Evolutionary conservation across 768 basidiomycete genomes (phyloP).

Genomic region (Mycena rosella): DNA sequence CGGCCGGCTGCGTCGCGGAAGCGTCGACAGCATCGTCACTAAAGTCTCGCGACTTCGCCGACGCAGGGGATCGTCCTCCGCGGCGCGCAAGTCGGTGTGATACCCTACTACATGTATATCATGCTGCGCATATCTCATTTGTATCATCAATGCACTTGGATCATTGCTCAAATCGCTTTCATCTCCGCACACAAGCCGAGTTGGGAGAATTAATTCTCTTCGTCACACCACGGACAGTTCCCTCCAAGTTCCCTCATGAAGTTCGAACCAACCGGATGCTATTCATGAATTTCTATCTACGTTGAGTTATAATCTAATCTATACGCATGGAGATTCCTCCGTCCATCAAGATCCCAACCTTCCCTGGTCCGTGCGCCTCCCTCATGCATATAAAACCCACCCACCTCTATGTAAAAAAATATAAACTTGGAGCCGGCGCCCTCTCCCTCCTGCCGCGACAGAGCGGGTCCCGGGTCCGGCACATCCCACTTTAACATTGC

Average conservation of each 20-base stretch:
- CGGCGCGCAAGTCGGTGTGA: neutral
- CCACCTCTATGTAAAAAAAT: no score
- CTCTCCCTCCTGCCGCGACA: conserved; percentile 15
- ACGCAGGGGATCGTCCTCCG: neutral
- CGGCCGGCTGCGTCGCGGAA: conserved; percentile 2
- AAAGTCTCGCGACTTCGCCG: neutral
- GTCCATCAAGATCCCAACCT: neutral
- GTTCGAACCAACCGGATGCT: no score
- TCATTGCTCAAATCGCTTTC: no score
- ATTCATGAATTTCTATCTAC: no score
- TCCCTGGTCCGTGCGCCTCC: neutral
- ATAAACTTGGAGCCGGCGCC: conserved; percentile 1
- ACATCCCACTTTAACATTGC: neutral
- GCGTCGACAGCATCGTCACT: conserved; percentile 11
- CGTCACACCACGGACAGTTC: no score
- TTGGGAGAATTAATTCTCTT: no score
- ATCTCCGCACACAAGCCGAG: no score
- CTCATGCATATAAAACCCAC: no score
- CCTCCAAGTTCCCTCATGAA: no score
- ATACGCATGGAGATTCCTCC: neutral
- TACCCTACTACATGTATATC: neutral
- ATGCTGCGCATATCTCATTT: neutral
- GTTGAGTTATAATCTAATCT: no score
- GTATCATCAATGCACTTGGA: no score
- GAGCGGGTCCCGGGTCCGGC: neutral